Base-by-base conservation (phyloP, 305 asterid species). In the Fraxinus nigra region DNA sequence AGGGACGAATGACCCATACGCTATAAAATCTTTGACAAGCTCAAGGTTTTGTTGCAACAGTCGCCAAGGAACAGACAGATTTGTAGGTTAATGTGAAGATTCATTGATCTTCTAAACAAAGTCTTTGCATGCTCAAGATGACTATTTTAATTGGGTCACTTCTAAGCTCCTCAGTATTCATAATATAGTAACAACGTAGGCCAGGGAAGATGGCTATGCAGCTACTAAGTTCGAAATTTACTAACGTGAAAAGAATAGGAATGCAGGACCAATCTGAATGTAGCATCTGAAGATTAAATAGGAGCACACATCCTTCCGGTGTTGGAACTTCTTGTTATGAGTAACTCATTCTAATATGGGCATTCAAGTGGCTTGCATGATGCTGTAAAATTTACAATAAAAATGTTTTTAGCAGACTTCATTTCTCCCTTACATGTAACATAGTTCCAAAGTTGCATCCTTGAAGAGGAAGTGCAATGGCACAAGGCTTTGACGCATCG, bases 361-460 rank as follows among this genome's bases (percentile, higher is more conserved):
- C 72, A 26, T 26, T 63, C n/a, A 74, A 74, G 51, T 26, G 38
- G 78, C 54, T 26, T 33, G 8, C 56, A 74, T 33, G 33, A 72
- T 48, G 51, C 56, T 28, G 48, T 34, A 76, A 75, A 51, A 34
- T 65, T 35, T 61, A 74, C 65, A 6, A 61, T 48, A 84, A 67
- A 46, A 18, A 40, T 75, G 59, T 43, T 72, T 6, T 33, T 22
- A 65, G 75, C 32, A 81, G 51, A 40, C 51, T 75, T 79, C 72
- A 34, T 69, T 32, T 78, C 70, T 80, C 48, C 46, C 93, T 90
- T 88, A 97, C 99, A 88, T 97, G 99, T 86, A 97, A 88, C 79
- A 92, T 80, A n/a, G 98, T 91, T 82, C 98, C 99, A 35, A 89
- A 88, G 86, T 84, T 92, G 92, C 96, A 90, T 83, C 98, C 98